Base-by-base conservation (phyloP, 2,329 filamentous ascomycete genomes). In the Graphilbum fragrans region DNA sequence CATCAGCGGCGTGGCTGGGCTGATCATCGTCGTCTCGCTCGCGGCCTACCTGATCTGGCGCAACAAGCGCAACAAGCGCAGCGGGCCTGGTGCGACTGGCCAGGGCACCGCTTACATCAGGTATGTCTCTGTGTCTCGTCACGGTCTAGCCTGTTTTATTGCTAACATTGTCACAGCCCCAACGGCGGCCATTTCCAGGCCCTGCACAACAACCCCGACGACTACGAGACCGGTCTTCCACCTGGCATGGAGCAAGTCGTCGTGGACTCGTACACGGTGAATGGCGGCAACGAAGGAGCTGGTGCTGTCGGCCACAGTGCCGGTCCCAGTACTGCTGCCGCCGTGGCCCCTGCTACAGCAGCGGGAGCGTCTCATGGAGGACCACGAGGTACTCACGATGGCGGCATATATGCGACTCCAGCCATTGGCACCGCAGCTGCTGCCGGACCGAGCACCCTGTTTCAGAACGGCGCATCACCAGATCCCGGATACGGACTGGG, bases 1-100 rank as follows among this genome's bases (percentile, higher is more conserved):
- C 16, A 61, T 77, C 33, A 65, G 68, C n/a, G 70, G 68, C 16
- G 57, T 72, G 1, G 70, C 66, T 5, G 61, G 61, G 3, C 45
- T 74, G 2, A 55, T 64, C 9, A 59, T 63, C 7, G 46, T 74
- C 7, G 45, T 63, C 6, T 62, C 62, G 0, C 47, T 72, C 0
- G 55, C 52, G 18, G 51, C 70, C 39, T 71, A 63, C 49, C 45
- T 29, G 20, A 55, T 69, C 39, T 55, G 64, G 52, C 65, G 64
- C 38, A 59, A 60, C 38, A 59, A 23, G n/a, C 5, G 58, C 40
- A 67, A 67, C 51, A 44, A 53, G 17, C 65, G 66, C 20, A 47
- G 58, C 38, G 66, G 66, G 1, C 61, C 67, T 4, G 66, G 64
- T 0, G 56, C 56, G 4, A 50, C 53, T 42, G 47, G 50, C 46